phyloP scores from a whole-genome alignment of 257 asterid genomes.

The Lycium ferocissimum region DNA sequence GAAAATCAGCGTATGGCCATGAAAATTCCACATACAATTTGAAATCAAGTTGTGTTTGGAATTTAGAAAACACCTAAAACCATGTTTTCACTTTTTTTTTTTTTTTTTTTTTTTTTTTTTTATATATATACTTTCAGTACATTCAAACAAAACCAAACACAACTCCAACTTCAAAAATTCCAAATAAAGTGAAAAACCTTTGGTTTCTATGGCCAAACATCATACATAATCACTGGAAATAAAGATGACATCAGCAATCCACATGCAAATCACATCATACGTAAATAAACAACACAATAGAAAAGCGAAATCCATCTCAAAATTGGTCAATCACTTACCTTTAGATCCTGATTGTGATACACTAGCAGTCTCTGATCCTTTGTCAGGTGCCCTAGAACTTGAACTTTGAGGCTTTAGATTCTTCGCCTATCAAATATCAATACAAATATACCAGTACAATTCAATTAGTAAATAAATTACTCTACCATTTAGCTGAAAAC shows the following conservation, averaged over 20 bases:
- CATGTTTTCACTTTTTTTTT: no score
- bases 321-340: conserved; percentile 40
- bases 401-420: conserved; percentile 46
- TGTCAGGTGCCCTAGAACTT: conserved; percentile 46
- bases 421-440: conserved; percentile 16
- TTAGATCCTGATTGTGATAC: conserved; percentile 47
- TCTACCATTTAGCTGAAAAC: background rate
- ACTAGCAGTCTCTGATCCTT: conserved; percentile 52
- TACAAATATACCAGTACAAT: background rate
- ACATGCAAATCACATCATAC: background rate
- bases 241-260: background rate
- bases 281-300: conserved; percentile 16
- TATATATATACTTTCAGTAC: no score
- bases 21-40: no score
- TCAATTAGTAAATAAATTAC: conserved; percentile 1
- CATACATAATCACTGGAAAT: background rate
- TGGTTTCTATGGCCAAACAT: no score
- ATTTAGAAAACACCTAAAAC: no score
- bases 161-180: no score
- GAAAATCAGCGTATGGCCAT: no score
- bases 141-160: no score
- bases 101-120: no score
- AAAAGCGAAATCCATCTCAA: background rate
- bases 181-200: no score
- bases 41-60: no score